Percentiles rank a stretch among this genome's conserved stretches.
Evolutionary conservation across 2,329 filamentous ascomycete genomes (phyloP).

Genomic region (Trichoderma guizhouense): DNA sequence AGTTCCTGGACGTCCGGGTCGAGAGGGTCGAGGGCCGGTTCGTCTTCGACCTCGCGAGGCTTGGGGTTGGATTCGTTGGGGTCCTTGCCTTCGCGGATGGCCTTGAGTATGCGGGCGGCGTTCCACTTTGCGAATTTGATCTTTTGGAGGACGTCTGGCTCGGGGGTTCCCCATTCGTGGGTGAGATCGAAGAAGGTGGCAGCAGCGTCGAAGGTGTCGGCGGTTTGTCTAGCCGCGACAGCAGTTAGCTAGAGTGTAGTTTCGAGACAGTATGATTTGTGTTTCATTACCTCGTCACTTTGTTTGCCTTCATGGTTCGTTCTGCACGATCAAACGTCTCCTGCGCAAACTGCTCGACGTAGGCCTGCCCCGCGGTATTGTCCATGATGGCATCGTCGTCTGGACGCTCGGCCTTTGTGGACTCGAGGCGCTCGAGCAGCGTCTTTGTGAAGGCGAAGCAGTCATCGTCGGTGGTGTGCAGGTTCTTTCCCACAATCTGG

Average conservation of each 20-base stretch:
- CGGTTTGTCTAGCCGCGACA: conserved; percentile 67
- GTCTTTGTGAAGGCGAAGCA: conserved; percentile 75
- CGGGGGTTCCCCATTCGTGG: conserved; percentile 75
- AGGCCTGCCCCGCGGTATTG: conserved; percentile 81
- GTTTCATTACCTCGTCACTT: conserved; percentile 66
- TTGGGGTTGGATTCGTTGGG: conserved; percentile 88
- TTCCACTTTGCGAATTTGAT: conserved; percentile 98
- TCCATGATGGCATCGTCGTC: conserved; percentile 81
- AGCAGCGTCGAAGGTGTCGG: conserved; percentile 88
- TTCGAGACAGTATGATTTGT: neutral
- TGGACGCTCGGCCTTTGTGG: conserved; percentile 56
- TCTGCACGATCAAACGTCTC: conserved; percentile 85
- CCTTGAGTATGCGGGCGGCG: conserved; percentile 83
- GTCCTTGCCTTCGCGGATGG: conserved; percentile 84
- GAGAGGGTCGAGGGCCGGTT: conserved; percentile 37
- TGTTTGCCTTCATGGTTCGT: conserved; percentile 75
- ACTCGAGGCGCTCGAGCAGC: conserved; percentile 88
- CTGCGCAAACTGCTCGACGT: conserved; percentile 89
- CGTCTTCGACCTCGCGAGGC: conserved; percentile 38
- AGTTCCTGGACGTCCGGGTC: conserved; percentile 22
- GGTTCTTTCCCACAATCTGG: conserved; percentile 75
- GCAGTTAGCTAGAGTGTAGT: neutral
- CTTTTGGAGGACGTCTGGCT: conserved; percentile 75
- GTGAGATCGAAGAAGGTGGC: conserved; percentile 88
- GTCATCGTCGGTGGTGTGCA: conserved; percentile 77